A percentile compares a stretch with the other conserved stretches of the same genome.
Evolutionary conservation across 2,329 filamentous ascomycete genomes (phyloP).

Genomic region (Akanthomyces dipterigenus): DNA sequence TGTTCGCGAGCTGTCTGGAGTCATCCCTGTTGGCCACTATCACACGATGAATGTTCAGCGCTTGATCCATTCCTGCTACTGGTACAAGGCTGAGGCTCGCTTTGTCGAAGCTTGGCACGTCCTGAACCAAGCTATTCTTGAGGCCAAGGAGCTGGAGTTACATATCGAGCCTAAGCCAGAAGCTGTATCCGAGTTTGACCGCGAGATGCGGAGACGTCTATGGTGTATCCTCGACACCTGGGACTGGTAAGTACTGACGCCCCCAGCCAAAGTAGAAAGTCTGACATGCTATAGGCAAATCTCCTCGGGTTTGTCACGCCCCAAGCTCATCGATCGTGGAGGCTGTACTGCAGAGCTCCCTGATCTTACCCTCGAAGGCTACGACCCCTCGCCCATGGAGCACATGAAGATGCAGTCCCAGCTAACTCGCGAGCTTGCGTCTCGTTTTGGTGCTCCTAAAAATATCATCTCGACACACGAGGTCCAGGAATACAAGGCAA

Average conservation of each 20-base stretch:
- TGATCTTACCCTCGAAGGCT: constrained; percentile 26
- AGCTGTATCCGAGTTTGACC: constrained; percentile 21
- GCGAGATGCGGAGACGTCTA: constrained; percentile 25
- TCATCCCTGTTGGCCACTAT: constrained; percentile 22
- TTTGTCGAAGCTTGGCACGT: constrained; percentile 27
- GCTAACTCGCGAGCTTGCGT: constrained; percentile 19
- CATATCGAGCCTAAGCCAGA: constrained; percentile 18
- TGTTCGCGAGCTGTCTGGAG: constrained; percentile 20
- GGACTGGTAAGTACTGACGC: constrained; percentile 24
- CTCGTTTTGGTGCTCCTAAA: constrained; percentile 21
- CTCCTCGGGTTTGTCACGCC: constrained; percentile 26
- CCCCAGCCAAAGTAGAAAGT: not conserved
- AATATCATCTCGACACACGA: constrained; percentile 22
- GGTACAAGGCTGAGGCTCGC: constrained; percentile 27
- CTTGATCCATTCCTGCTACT: constrained; percentile 25
- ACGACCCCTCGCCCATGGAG: constrained; percentile 25
- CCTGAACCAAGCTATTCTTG: constrained; percentile 24
- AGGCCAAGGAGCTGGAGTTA: constrained; percentile 24
- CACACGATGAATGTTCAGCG: constrained; percentile 24
- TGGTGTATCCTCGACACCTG: constrained; percentile 28
- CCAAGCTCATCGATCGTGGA: constrained; percentile 28
- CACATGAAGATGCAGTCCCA: constrained; percentile 26
- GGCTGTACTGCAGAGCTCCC: constrained; percentile 28
- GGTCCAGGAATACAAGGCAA: constrained; percentile 20
- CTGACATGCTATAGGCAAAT: constrained; percentile 22